Conservation (phyloP, 495 filamentous ascomycete species). For the Echria macrotheca region DNA sequence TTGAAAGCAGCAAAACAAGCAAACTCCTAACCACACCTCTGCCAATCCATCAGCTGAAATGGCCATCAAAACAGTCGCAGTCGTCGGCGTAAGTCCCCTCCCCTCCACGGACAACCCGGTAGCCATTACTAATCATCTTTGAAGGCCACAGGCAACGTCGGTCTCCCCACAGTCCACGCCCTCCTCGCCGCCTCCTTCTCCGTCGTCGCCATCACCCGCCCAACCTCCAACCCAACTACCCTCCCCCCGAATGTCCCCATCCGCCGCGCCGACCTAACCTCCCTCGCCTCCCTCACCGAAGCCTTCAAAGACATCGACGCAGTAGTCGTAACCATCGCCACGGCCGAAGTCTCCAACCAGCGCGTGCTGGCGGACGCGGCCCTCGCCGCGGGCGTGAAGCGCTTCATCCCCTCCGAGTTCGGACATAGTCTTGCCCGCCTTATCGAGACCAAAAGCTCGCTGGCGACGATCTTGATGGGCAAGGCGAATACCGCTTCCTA, state of each 20-base stretch:
- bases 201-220: constrained; percentile 46
- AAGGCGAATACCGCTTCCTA: background rate
- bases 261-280: constrained; percentile 37
- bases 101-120: no score
- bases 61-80: constrained; percentile 13
- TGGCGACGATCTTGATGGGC: background rate
- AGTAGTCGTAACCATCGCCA: constrained; percentile 44
- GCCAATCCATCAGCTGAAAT: background rate
- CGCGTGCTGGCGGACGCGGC: constrained; percentile 51
- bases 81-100: constrained; percentile 7
- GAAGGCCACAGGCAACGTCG: constrained; percentile 48
- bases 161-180: constrained; percentile 40
- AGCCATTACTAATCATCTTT: background rate
- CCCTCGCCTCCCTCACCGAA: constrained; percentile 39
- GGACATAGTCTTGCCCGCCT: constrained; percentile 33
- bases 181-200: constrained; percentile 44
- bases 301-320: constrained; percentile 50
- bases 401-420: constrained; percentile 59
- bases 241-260: constrained; percentile 31
- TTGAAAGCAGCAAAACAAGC: no score
- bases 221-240: constrained; percentile 25
- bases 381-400: constrained; percentile 50
- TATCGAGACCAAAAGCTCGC: background rate
- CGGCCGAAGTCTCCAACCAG: constrained; percentile 33
- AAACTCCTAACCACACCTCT: no score